Evolutionary conservation across 768 basidiomycete genomes (phyloP), one percentile per base, ranked within the genome.

Genomic region (Amanita exitialis): DNA sequence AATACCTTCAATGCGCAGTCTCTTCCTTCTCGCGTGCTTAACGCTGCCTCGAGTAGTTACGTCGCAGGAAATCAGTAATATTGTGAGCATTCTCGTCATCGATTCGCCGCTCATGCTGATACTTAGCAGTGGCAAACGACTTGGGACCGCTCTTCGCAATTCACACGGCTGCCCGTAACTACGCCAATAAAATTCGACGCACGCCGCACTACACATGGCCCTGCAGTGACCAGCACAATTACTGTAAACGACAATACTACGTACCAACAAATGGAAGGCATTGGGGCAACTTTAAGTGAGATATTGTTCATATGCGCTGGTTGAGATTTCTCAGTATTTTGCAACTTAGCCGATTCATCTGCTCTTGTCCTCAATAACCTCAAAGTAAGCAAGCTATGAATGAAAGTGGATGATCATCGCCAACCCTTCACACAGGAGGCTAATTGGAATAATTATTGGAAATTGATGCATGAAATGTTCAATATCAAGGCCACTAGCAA

Each of bases 261-360:
- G 15, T 80, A 75, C 62, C 86, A 88, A 64, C 64, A 70, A 0
- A 78, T 89, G 36, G 72, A 70, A 44, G 86, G 86, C 9, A 83
- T 85, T 57, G 86, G 86, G 0, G 82, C 73, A 6, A 58, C 78
- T 0, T 66, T 88, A 27, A 86, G 86, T 86, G 57, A 51, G 54
- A 48, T 13, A 9, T 16, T 42, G 45, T 23, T 35, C 32, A 55
- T 10, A 25, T 6, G n/a, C 49, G 28, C 44, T 28, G 39, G 36
- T 34, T 18, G 3, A n/a, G 8, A 13, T n/a, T 18, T 10, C 15
- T 47, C 9, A 39, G 8, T 9, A 16, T 15, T 28, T 37, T 30
- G 9, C 6, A 9, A 30, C 16, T 21, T 54, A 88, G 86, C 86
- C 21, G 86, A 90, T 59, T 86, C 84, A 2, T 80, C 85, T 7